A percentile compares a stretch with the other conserved stretches of the same genome.
Conservation (phyloP, 2,329 filamentous ascomycete genomes). For the Rutstroemia sp. region DNA sequence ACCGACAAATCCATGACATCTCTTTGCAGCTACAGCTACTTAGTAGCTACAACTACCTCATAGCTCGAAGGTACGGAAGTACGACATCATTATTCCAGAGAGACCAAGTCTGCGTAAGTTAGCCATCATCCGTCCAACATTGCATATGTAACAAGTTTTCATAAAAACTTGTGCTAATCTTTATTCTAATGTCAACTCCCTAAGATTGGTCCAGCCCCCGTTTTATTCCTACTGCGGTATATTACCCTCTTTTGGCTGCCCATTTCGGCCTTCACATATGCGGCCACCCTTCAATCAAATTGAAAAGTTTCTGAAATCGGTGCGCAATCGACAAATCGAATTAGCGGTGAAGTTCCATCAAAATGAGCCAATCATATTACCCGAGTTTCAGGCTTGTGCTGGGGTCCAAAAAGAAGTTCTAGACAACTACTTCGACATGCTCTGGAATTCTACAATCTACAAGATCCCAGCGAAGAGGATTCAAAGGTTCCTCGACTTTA, state of each 20-base stretch:
- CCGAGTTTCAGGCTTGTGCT: conserved; percentile 15
- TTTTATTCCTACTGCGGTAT: conserved; percentile 16
- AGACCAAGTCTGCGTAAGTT: conserved; percentile 6
- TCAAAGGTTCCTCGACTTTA: not conserved
- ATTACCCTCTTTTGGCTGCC: not conserved
- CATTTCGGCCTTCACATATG: conserved; percentile 27
- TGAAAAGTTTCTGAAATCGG: not conserved
- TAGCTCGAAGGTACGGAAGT: not conserved
- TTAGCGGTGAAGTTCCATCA: conserved; percentile 23
- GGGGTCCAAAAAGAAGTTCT: conserved; percentile 13
- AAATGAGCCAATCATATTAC: conserved; percentile 8
- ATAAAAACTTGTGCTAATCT: conserved; percentile 1
- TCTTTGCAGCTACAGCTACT: not conserved
- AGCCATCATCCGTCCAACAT: too few species aligned
- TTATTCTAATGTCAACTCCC: conserved; percentile 23
- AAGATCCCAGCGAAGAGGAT: not conserved
- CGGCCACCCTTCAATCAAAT: conserved; percentile 21
- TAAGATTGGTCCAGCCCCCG: conserved; percentile 24
- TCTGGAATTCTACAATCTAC: not conserved
- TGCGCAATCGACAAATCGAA: conserved; percentile 13
- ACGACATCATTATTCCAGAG: not conserved
- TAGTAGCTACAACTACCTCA: not conserved
- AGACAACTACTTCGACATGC: not conserved
- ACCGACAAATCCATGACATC: conserved; percentile 12
- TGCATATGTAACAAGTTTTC: conserved; percentile 14